These are phyloP conservation scores for Myxozyma sirexii DNA, from an alignment of 805 yeast genomes.

Conservation along the genomic window DNA sequence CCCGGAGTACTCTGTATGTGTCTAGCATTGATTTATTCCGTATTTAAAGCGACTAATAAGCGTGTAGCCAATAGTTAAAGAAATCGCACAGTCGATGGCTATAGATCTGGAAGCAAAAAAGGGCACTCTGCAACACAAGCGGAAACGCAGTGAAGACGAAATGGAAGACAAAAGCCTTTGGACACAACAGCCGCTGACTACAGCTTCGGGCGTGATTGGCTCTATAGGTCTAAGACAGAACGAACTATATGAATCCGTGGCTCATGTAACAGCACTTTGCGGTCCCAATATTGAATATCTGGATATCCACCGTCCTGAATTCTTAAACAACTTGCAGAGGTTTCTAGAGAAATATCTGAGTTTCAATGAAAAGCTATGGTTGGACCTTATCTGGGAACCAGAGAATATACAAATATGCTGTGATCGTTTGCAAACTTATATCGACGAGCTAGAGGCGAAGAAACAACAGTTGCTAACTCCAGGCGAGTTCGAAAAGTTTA, in stretches of 20 bases:
- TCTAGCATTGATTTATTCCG: neutral
- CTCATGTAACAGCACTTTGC: conserved; percentile 17
- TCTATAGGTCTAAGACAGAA: no score
- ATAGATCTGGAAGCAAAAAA: no score
- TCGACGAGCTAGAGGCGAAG: no score
- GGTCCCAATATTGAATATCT: conserved; percentile 17
- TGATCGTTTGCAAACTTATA: neutral
- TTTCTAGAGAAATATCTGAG: conserved; percentile 14
- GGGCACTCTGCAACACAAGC: neutral
- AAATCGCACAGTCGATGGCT: neutral
- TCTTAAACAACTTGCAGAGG: neutral
- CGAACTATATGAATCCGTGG: conserved; percentile 18
- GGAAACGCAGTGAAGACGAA: neutral
- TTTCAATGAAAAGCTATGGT: conserved; percentile 10
- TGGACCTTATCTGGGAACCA: neutral
- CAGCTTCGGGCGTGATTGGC: no score
- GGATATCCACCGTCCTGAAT: neutral
- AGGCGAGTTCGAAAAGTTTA: neutral
- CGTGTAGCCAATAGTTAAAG: neutral
- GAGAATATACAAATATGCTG: neutral
- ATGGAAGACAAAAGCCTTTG: no score
- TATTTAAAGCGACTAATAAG: neutral
- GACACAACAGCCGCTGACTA: no score
- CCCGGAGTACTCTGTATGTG: conserved; percentile 21
- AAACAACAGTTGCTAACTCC: neutral